These are phyloP conservation scores for Phoma sp. DNA, from an alignment of 2,329 filamentous ascomycete species.

Conservation along the genomic window DNA sequence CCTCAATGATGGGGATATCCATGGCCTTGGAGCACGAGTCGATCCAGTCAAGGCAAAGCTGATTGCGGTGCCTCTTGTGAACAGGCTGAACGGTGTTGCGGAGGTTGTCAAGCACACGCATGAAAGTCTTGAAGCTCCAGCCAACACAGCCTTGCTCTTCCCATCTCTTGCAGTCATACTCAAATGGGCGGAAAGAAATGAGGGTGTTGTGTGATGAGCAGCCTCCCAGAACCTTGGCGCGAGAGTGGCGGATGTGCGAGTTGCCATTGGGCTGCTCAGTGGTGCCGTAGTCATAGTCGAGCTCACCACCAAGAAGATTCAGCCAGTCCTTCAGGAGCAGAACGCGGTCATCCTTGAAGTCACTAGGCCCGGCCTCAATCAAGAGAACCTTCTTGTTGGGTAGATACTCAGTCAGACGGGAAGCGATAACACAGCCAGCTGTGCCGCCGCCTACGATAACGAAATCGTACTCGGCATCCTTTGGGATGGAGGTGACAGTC, in stretches of 20 bases:
- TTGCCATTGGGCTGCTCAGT: conserved; percentile 91
- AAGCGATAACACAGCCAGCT: conserved; percentile 83
- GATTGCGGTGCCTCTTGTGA: conserved; percentile 83
- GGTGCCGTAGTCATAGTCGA: conserved; percentile 91
- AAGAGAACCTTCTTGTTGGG: conserved; percentile 82
- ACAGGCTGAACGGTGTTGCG: conserved; percentile 92
- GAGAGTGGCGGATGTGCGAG: conserved; percentile 88
- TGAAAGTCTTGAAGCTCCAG: conserved; percentile 88
- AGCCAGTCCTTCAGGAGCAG: conserved; percentile 89
- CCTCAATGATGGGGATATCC: conserved; percentile 79
- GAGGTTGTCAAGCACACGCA: conserved; percentile 80
- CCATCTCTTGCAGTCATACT: conserved; percentile 88
- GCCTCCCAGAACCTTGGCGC: conserved; percentile 89
- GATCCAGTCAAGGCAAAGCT: conserved; percentile 91
- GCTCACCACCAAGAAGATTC: conserved; percentile 78
- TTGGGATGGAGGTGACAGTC: conserved; percentile 68
- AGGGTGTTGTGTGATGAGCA: conserved; percentile 95
- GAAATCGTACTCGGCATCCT: conserved; percentile 76
- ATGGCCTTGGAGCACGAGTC: conserved; percentile 79
- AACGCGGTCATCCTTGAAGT: conserved; percentile 87
- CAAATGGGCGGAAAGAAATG: conserved; percentile 90
- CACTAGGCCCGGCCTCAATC: conserved; percentile 88
- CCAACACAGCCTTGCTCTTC: conserved; percentile 80
- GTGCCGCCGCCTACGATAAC: conserved; percentile 86
- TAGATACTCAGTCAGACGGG: conserved; percentile 80